Evolutionary conservation across 495 filamentous ascomycete genomes (phyloP).

Genomic region (Aspergillus sclerotiicarbonarius): DNA sequence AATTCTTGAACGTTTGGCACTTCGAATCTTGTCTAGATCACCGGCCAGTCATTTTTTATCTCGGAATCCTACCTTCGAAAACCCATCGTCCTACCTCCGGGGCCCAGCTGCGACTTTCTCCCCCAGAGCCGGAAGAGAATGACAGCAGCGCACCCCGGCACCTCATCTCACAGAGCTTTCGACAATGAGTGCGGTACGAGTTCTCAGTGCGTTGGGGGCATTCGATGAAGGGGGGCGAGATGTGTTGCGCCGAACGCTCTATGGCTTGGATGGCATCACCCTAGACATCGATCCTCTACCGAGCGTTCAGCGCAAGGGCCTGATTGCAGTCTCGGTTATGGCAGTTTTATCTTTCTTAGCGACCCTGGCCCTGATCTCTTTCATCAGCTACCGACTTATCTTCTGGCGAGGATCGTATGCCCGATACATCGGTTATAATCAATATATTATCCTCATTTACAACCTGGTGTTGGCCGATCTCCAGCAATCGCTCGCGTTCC

Average conservation of each 20-base stretch:
- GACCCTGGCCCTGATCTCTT: conserved; percentile 48
- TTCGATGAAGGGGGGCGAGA: conserved; percentile 13
- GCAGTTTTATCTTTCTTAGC: conserved; percentile 60
- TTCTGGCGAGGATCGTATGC: conserved; percentile 52
- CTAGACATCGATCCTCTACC: conserved; percentile 49
- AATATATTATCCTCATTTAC: conserved; percentile 71
- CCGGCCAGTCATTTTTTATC: neutral
- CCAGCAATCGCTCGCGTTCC: conserved; percentile 65
- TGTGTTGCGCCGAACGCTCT: conserved; percentile 25
- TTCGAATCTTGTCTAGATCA: neutral
- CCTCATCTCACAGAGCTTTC: conserved; percentile 3
- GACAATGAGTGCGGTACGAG: conserved; percentile 28
- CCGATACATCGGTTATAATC: conserved; percentile 57
- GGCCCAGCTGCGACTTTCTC: conserved; percentile 1
- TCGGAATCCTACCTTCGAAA: neutral
- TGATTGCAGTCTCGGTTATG: conserved; percentile 56
- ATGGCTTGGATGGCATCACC: conserved; percentile 8
- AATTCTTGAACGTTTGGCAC: neutral
- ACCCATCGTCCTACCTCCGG: neutral
- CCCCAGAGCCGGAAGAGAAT: conserved; percentile 8
- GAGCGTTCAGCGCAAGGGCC: conserved; percentile 44
- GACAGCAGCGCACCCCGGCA: conserved; percentile 4
- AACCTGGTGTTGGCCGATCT: conserved; percentile 74
- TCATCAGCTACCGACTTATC: conserved; percentile 57
- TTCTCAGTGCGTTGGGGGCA: conserved; percentile 22